phyloP scores from a whole-genome alignment of 2,329 filamentous ascomycete species.

The Phialophora tarda region DNA sequence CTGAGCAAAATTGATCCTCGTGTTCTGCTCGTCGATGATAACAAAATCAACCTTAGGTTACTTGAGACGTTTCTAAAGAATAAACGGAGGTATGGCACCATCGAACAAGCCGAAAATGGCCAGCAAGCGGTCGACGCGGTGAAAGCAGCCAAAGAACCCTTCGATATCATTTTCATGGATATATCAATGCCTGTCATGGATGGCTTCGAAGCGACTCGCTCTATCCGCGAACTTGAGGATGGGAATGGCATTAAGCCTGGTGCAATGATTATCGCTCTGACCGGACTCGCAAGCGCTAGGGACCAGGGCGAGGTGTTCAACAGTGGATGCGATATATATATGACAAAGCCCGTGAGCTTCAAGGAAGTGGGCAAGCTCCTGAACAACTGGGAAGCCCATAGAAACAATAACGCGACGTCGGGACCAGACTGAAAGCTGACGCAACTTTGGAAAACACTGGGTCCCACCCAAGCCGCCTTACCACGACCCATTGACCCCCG shows the following conservation, averaged over 20 bases:
- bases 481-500: background rate
- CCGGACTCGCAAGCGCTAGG: constrained; percentile 44
- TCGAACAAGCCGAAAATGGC: constrained; percentile 49
- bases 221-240: constrained; percentile 48
- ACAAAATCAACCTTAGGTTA: constrained; percentile 50
- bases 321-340: constrained; percentile 45
- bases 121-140: constrained; percentile 48
- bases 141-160: constrained; percentile 41
- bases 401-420: constrained; percentile 4
- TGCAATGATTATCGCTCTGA: constrained; percentile 46
- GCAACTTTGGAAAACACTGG: background rate
- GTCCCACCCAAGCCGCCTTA: background rate
- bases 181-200: constrained; percentile 56
- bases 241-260: constrained; percentile 19
- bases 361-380: constrained; percentile 45
- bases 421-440: background rate
- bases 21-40: constrained; percentile 51
- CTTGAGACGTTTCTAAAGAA: constrained; percentile 47
- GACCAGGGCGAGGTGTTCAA: constrained; percentile 45
- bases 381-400: constrained; percentile 42
- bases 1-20: constrained; percentile 11
- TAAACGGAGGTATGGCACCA: constrained; percentile 45
- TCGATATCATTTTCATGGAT: constrained; percentile 55
- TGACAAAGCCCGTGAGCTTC: constrained; percentile 47
- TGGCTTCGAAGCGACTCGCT: constrained; percentile 52